Percentiles rank a stretch among this genome's conserved stretches.
Evolutionary conservation across 2,329 filamentous ascomycete genomes (phyloP).

Genomic region (Microcyclosporella mali): DNA sequence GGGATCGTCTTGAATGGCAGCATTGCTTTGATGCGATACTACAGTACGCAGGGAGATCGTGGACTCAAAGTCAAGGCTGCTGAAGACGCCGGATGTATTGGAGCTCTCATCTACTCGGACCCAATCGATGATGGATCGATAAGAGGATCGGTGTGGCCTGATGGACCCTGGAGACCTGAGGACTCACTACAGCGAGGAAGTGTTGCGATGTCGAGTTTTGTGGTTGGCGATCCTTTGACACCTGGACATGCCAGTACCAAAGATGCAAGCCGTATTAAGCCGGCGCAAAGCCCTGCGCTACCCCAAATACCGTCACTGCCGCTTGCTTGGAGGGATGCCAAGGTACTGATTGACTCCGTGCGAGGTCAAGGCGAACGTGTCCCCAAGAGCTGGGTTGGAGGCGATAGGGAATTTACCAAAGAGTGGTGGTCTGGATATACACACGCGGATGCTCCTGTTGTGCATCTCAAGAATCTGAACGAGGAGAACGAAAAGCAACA

Average conservation of each 20-base stretch:
- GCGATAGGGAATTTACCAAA: slow-evolving; percentile 56
- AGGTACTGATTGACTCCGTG: slow-evolving; percentile 68
- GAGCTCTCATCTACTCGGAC: slow-evolving; percentile 89
- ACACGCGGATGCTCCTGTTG: slow-evolving; percentile 48
- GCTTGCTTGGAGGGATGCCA: slow-evolving; percentile 81
- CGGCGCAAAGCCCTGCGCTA: slow-evolving; percentile 65
- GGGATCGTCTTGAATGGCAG: slow-evolving; percentile 70
- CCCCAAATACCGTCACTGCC: slow-evolving; percentile 84
- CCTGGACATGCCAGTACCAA: slow-evolving; percentile 74
- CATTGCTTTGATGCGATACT: slow-evolving; percentile 77
- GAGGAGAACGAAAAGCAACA: slow-evolving; percentile 75
- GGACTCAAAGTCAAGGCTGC: slow-evolving; percentile 85
- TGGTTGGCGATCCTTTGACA: slow-evolving; percentile 85
- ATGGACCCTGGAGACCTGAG: slow-evolving; percentile 71
- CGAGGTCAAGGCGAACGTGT: slow-evolving; percentile 66
- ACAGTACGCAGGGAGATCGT: slow-evolving; percentile 65
- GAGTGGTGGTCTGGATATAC: slow-evolving; percentile 73
- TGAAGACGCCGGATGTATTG: slow-evolving; percentile 75
- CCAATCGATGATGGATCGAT: slow-evolving; percentile 69
- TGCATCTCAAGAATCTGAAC: slow-evolving; percentile 79
- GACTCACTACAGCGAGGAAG: slow-evolving; percentile 77
- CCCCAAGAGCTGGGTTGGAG: slow-evolving; percentile 65
- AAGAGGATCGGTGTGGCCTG: slow-evolving; percentile 65
- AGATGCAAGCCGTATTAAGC: slow-evolving; percentile 58
- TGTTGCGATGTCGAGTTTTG: slow-evolving; percentile 74